Percentiles rank a stretch among this genome's conserved stretches.
Conservation (phyloP, 805 yeast species). For the Komagataella mondaviorum region DNA sequence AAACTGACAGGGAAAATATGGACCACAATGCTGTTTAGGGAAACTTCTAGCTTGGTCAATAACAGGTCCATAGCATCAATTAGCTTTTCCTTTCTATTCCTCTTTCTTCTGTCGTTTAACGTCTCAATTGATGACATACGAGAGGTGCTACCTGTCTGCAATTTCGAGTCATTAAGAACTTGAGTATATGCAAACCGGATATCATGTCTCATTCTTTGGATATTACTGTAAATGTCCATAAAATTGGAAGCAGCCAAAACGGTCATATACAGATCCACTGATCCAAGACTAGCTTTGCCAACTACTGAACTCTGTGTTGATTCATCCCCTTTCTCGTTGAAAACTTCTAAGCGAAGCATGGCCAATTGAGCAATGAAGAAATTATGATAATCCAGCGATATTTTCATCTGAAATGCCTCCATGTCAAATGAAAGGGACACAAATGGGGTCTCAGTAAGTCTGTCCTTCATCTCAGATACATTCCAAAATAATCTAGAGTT, state of each 20-base stretch:
- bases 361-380: conserved; percentile 52
- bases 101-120: conserved; percentile 2
- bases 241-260: conserved; percentile 79
- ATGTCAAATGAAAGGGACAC: conserved; percentile 49
- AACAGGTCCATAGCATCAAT: conserved; percentile 24
- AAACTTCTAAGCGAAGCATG: conserved; percentile 37
- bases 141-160: neutral
- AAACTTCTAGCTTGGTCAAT: conserved; percentile 55
- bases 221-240: conserved; percentile 61
- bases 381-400: conserved; percentile 76
- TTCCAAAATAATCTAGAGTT: conserved; percentile 69
- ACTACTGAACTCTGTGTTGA: conserved; percentile 38
- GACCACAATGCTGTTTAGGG: conserved; percentile 37
- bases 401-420: conserved; percentile 39
- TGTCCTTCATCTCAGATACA: conserved; percentile 16
- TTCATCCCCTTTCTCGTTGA: conserved; percentile 23
- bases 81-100: neutral
- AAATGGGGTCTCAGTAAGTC: conserved; percentile 43
- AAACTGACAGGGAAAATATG: conserved; percentile 79
- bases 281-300: conserved; percentile 33
- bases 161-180: conserved; percentile 46
- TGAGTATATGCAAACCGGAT: conserved; percentile 62
- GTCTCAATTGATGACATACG: conserved; percentile 6
- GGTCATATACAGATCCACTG: conserved; percentile 54
- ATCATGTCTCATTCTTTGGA: conserved; percentile 61